These are phyloP conservation scores for Podospora bellae-mahoneyi DNA, from an alignment of 495 filamentous ascomycete species.

Conservation along the genomic window DNA sequence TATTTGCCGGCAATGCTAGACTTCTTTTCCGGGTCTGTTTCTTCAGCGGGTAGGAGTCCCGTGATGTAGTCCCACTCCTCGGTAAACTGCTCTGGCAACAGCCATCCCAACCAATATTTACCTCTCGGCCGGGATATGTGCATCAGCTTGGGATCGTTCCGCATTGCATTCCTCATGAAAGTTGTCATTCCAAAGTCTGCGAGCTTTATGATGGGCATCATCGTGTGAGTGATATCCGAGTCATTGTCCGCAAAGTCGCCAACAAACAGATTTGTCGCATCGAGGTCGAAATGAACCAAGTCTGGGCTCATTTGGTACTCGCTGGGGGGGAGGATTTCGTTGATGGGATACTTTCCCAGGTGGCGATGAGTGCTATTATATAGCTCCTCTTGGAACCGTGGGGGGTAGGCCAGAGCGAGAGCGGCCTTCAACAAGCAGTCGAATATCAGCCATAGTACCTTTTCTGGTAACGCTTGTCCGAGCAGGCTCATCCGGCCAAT, in stretches of 20 bases:
- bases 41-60: not conserved
- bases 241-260: not conserved
- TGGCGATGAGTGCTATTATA: not conserved
- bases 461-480: not conserved
- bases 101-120: not conserved
- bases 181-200: not conserved
- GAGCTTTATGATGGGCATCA: slow-evolving; percentile 1
- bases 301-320: not conserved
- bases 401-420: not conserved
- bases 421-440: not conserved
- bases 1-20: not conserved
- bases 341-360: not conserved
- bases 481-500: not conserved
- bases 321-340: not conserved
- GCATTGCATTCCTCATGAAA: not conserved
- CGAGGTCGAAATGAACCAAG: not conserved
- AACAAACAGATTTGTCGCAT: not conserved
- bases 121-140: not conserved
- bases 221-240: not conserved
- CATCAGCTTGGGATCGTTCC: not conserved
- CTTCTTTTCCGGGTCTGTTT: not conserved
- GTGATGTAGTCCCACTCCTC: not conserved
- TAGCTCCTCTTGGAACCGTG: not conserved
- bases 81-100: not conserved
- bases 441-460: slow-evolving; percentile 1